phyloP scores from a whole-genome alignment of 257 asterid genomes.

The Parsonsia alboflavescens region DNA sequence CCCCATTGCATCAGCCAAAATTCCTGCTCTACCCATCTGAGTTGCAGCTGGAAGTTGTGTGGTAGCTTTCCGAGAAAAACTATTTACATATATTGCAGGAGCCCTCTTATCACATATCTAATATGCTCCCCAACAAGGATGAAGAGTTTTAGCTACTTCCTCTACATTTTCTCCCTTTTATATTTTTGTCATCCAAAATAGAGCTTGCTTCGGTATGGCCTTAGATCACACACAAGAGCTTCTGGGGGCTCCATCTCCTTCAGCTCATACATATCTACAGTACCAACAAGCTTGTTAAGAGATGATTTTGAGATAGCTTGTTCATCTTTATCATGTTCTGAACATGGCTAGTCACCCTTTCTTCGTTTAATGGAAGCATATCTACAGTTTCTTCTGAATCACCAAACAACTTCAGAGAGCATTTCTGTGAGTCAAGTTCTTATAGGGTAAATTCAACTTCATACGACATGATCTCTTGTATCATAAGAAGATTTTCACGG shows the following conservation, averaged over 20 bases:
- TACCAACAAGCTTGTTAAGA: too few relatives aligned
- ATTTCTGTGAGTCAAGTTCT: too few relatives aligned
- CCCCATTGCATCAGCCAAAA: conserved; percentile 92
- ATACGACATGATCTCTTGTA: conserved; percentile 80
- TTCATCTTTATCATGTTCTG: too few relatives aligned
- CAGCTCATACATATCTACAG: conserved; percentile 64
- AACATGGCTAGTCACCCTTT: too few relatives aligned
- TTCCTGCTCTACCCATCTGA: conserved; percentile 59
- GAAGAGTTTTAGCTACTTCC: conserved; percentile 56
- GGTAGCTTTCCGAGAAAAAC: conserved; percentile 79
- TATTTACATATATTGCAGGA: conserved; percentile 64
- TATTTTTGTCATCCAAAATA: conserved; percentile 76
- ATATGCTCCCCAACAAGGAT: too few relatives aligned
- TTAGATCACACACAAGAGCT: conserved; percentile 56
- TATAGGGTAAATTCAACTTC: conserved; percentile 87
- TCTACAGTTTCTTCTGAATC: conserved; percentile 28
- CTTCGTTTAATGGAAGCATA: conserved; percentile 48
- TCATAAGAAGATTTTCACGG: conserved; percentile 50
- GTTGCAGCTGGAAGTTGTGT: conserved; percentile 62
- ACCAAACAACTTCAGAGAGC: conserved; percentile 47
- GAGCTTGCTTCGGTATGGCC: conserved; percentile 88
- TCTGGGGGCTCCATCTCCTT: conserved; percentile 80
- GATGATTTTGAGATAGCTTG: too few relatives aligned
- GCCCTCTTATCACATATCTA: conserved; percentile 91
- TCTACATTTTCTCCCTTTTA: conserved; percentile 51